Percentiles rank a stretch among this genome's conserved stretches.
Evolutionary conservation across 768 basidiomycete genomes (phyloP).

Genomic region (Tephrocybe sp.): DNA sequence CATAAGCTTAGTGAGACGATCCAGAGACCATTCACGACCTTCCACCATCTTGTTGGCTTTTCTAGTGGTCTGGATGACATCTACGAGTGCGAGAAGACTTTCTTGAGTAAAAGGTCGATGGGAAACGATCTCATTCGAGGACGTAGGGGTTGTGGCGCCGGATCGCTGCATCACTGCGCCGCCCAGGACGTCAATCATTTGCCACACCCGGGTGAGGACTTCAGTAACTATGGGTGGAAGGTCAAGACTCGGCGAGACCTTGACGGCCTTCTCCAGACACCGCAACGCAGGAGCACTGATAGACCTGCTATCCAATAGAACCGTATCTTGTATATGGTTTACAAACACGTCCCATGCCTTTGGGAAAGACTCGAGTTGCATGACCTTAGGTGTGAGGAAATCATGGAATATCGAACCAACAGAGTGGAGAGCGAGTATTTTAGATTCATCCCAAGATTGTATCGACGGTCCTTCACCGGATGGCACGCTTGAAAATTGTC

Average conservation of each 20-base stretch:
- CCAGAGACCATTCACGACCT: slow-evolving; percentile 62
- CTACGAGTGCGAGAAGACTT: slow-evolving; percentile 77
- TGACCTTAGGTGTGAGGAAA: slow-evolving; percentile 73
- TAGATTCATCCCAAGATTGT: slow-evolving; percentile 84
- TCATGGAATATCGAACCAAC: slow-evolving; percentile 81
- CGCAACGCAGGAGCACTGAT: slow-evolving; percentile 85
- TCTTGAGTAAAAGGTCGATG: slow-evolving; percentile 74
- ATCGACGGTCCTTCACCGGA: slow-evolving; percentile 14
- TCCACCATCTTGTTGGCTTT: slow-evolving; percentile 44
- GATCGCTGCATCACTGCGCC: slow-evolving; percentile 37
- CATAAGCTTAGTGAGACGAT: slow-evolving; percentile 66
- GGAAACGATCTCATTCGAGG: slow-evolving; percentile 16
- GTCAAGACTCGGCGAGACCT: slow-evolving; percentile 47
- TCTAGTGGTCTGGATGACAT: slow-evolving; percentile 63
- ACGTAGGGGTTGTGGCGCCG: slow-evolving; percentile 17
- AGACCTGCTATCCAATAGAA: slow-evolving; percentile 61
- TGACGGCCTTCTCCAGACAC: slow-evolving; percentile 77
- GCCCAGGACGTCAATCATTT: slow-evolving; percentile 65
- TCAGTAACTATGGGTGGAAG: slow-evolving; percentile 40
- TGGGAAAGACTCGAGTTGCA: slow-evolving; percentile 65
- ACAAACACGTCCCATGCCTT: slow-evolving; percentile 78
- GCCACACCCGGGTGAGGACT: slow-evolving; percentile 66
- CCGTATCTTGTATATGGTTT: slow-evolving; percentile 63
- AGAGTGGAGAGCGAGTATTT: slow-evolving; percentile 80
- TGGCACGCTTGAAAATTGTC: slow-evolving; percentile 29